A percentile compares a stretch with the other conserved stretches of the same genome.
phyloP scores from a whole-genome alignment of 2,329 filamentous ascomycete species.

The Aspergillus sp. region DNA sequence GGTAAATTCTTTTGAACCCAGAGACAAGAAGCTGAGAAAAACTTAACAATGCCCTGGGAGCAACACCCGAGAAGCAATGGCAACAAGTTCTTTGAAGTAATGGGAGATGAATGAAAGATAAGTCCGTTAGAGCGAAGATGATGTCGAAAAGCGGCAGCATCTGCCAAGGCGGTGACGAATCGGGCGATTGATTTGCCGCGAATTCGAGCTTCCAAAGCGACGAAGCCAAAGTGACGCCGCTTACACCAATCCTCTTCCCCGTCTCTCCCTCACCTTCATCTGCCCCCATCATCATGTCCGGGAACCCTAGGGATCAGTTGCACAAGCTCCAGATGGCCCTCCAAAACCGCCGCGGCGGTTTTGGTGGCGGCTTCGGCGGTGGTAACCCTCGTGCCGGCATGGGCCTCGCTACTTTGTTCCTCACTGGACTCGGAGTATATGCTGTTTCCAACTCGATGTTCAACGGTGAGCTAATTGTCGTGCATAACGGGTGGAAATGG shows the following conservation, averaged over 20 bases:
- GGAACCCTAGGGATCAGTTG: conserved; percentile 67
- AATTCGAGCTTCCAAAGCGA: conserved; percentile 12
- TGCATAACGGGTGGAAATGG: not conserved
- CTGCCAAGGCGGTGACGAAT: conserved; percentile 29
- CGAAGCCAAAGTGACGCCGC: conserved; percentile 24
- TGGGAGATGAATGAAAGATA: not conserved
- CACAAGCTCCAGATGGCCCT: conserved; percentile 65
- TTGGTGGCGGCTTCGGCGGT: conserved; percentile 52
- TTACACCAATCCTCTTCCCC: not conserved
- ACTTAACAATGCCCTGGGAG: no score
- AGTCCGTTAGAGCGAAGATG: not conserved
- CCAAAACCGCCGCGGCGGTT: conserved; percentile 51
- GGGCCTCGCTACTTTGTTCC: conserved; percentile 54
- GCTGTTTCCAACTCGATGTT: conserved; percentile 62
- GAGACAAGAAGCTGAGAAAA: no score
- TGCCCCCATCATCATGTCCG: conserved; percentile 41
- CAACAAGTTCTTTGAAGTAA: not conserved
- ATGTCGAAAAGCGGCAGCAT: conserved; percentile 3
- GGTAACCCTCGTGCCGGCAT: conserved; percentile 51
- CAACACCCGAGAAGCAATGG: no score
- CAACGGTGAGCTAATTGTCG: conserved; percentile 56
- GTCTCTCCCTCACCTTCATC: not conserved
- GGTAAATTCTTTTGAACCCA: not conserved
- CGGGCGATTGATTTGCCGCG: conserved; percentile 20
- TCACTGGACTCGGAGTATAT: conserved; percentile 51